Conservation (phyloP, 495 filamentous ascomycete species). For the Xylaria flabelliformis region DNA sequence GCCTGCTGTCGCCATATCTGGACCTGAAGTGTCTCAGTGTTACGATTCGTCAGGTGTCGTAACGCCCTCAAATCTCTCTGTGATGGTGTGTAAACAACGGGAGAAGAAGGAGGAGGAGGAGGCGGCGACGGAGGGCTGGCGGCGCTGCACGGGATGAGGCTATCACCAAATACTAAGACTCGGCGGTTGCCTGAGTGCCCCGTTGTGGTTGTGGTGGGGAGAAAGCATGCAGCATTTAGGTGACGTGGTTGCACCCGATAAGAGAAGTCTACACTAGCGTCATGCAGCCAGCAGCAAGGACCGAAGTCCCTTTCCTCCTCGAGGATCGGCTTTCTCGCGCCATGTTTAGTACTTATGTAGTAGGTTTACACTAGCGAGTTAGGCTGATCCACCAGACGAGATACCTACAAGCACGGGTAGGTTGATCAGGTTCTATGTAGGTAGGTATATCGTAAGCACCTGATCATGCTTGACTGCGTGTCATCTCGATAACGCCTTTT, state of each 20-base stretch:
- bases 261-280: conserved; percentile 13
- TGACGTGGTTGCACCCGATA: conserved; percentile 44
- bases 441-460: conserved; percentile 38
- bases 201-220: conserved; percentile 18
- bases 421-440: not conserved
- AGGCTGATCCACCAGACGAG: conserved; percentile 17
- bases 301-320: not conserved
- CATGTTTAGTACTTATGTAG: not conserved
- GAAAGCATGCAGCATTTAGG: conserved; percentile 31
- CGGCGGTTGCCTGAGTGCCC: conserved; percentile 10
- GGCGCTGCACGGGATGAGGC: conserved; percentile 20
- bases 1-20: not conserved
- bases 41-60: not conserved
- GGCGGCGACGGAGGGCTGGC: not conserved
- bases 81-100: conserved; percentile 16
- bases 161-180: conserved; percentile 12
- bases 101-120: not conserved
- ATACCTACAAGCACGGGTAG: not conserved
- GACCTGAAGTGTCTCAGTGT: not conserved
- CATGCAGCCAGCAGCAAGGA: not conserved
- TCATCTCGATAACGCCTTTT: conserved; percentile 36
- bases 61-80: not conserved
- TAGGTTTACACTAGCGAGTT: not conserved
- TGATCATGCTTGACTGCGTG: conserved; percentile 46
- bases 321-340: not conserved